These are phyloP conservation scores for Kluyveromyces dobzhanskii DNA, from an alignment of 805 yeast species.

Conservation along the genomic window DNA sequence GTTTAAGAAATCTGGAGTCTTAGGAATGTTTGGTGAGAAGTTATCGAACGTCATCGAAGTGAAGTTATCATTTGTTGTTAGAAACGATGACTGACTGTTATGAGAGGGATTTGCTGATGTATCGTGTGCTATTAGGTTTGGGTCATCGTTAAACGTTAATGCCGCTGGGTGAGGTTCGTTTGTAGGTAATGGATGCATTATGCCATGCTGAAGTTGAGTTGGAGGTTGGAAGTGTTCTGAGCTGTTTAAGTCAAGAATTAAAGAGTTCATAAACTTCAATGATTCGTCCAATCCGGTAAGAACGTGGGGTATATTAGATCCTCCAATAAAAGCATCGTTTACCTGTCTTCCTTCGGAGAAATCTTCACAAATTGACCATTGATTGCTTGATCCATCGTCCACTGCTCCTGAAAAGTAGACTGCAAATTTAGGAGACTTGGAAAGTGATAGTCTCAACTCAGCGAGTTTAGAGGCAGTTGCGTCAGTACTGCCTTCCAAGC, in stretches of 20 bases:
- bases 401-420: slow-evolving; percentile 59
- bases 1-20: slow-evolving; percentile 21
- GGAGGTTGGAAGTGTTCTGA: slow-evolving; percentile 24
- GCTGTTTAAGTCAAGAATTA: slow-evolving; percentile 39
- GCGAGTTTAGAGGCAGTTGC: slow-evolving; percentile 20
- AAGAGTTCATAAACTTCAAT: slow-evolving; percentile 45
- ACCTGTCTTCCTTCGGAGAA: slow-evolving; percentile 81
- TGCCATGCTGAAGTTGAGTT: slow-evolving; percentile 3
- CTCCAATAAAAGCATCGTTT: slow-evolving; percentile 54
- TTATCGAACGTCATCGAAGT: slow-evolving; percentile 1
- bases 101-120: neutral
- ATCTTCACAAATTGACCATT: slow-evolving; percentile 78
- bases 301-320: slow-evolving; percentile 59
- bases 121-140: neutral
- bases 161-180: neutral
- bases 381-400: slow-evolving; percentile 42
- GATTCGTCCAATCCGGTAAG: slow-evolving; percentile 50
- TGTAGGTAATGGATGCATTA: neutral
- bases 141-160: neutral
- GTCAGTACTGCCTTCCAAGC: slow-evolving; percentile 14
- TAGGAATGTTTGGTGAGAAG: slow-evolving; percentile 9
- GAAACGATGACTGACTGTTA: neutral
- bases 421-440: slow-evolving; percentile 68
- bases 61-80: slow-evolving; percentile 2
- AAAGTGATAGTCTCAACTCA: slow-evolving; percentile 43